Conservation (phyloP, 129 eudicot genomes). For the Helianthus annuus region HanXRQr2.0-SUNRISE NC_035435.2:135811040-135811539, state of each 20-base stretch:
- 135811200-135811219: slow-evolving; percentile 51
- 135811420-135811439: slow-evolving; percentile 59
- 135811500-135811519: slow-evolving; percentile 37
- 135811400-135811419: slow-evolving; percentile 54
- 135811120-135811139: background rate
- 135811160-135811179: slow-evolving; percentile 43
- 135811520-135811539: slow-evolving; percentile 73
- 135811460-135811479: background rate
- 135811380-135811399: slow-evolving; percentile 44
- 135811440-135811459: slow-evolving; percentile 47
- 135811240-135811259: slow-evolving; percentile 61
- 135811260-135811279: slow-evolving; percentile 62
- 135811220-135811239: slow-evolving; percentile 49
- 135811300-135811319: background rate
- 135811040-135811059: background rate
- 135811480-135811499: background rate
- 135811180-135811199: slow-evolving; percentile 84
- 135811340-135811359: background rate
- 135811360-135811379: slow-evolving; percentile 36
- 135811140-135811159: background rate
- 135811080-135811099: background rate
- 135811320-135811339: background rate
- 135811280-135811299: background rate
- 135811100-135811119: background rate
- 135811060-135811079: slow-evolving; percentile 8